These are phyloP conservation scores for Macadamia integrifolia DNA, from an alignment of 164 flowering plant genomes.

Conservation along the genomic window DNA sequence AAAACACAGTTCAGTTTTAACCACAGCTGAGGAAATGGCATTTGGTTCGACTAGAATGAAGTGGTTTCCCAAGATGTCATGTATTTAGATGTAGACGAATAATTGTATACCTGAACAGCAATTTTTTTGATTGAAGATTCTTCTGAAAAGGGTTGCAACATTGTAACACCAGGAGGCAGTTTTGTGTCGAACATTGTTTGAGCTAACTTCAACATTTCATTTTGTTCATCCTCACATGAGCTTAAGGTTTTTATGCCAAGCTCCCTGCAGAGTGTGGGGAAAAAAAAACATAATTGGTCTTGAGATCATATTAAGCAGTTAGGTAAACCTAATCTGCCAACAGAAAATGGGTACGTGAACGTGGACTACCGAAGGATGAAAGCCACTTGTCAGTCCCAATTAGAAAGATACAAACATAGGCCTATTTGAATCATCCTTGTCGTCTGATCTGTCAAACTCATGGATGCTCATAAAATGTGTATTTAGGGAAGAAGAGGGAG, in stretches of 20 bases:
- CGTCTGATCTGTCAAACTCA: neutral
- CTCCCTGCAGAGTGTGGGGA: slow-evolving; percentile 39
- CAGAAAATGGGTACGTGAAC: neutral
- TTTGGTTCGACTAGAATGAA: neutral
- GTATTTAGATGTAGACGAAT: neutral
- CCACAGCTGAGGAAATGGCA: neutral
- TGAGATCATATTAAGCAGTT: neutral
- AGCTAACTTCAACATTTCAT: slow-evolving; percentile 70
- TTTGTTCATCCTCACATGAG: slow-evolving; percentile 51
- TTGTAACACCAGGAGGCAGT: slow-evolving; percentile 75
- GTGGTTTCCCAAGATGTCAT: too few species aligned
- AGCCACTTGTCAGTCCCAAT: neutral
- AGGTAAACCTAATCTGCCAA: neutral
- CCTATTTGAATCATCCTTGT: neutral
- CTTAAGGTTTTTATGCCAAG: slow-evolving; percentile 70
- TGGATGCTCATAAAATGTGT: neutral
- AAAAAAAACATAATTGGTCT: neutral
- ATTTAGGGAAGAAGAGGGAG: neutral
- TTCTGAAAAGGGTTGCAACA: slow-evolving; percentile 84
- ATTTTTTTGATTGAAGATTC: slow-evolving; percentile 80
- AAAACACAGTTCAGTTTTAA: neutral
- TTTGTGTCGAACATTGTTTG: slow-evolving; percentile 88
- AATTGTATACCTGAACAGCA: slow-evolving; percentile 50
- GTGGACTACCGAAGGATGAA: neutral
- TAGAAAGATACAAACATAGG: neutral